phyloP scores from a whole-genome alignment of 352 stramenopile species.

The Phytophthora sp. region DNA sequence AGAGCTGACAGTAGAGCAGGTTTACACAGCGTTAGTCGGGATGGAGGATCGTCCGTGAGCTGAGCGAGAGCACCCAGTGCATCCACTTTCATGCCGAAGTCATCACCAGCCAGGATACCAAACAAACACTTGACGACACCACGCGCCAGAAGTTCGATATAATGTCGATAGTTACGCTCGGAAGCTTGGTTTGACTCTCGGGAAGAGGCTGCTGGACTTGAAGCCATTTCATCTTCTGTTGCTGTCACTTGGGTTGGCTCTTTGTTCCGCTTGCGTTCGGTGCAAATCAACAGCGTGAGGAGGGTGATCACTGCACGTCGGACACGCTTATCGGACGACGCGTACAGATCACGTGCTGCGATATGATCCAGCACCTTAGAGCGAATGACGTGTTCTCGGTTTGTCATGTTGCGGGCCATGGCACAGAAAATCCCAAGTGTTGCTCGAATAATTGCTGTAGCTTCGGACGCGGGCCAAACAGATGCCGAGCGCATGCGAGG shows the following conservation, averaged over 20 bases:
- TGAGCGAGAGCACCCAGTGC: constrained; percentile 70
- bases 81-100: constrained; percentile 77
- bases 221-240: background rate
- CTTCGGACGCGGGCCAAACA: constrained; percentile 27
- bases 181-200: constrained; percentile 3
- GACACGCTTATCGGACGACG: constrained; percentile 65
- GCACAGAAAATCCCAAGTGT: constrained; percentile 65
- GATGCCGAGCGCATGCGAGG: constrained; percentile 16
- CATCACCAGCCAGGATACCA: constrained; percentile 68
- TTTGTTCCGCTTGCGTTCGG: constrained; percentile 47
- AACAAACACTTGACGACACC: constrained; percentile 78
- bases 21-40: constrained; percentile 76
- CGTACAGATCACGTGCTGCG: constrained; percentile 55
- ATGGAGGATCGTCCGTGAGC: constrained; percentile 65
- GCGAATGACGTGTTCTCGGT: constrained; percentile 65
- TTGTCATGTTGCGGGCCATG: constrained; percentile 60
- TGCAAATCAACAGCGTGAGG: constrained; percentile 66
- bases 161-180: constrained; percentile 67
- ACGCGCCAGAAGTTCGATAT: constrained; percentile 75
- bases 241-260: background rate
- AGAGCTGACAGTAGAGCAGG: constrained; percentile 61
- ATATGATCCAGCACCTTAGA: constrained; percentile 73
- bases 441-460: constrained; percentile 39
- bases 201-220: background rate
- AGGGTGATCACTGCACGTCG: constrained; percentile 62